A percentile compares a stretch with the other conserved stretches of the same genome.
These are phyloP conservation scores for Glycine soja DNA, from an alignment of 306 rosid species.

Conservation along the genomic window DNA sequence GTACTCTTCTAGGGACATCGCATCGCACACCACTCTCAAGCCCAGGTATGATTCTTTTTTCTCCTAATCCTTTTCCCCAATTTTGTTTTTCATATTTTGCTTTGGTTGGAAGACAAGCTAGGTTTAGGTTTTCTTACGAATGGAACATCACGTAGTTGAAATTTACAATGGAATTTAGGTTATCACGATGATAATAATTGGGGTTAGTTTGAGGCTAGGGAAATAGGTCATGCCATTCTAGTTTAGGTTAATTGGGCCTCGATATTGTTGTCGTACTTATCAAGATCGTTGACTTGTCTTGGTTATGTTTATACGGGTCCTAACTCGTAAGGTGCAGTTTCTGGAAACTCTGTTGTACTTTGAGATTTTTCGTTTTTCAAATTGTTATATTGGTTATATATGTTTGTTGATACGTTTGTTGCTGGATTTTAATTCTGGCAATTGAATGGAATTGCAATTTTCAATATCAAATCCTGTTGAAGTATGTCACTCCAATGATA, in stretches of 20 bases:
- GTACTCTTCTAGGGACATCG: constrained; percentile 90
- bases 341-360: background rate
- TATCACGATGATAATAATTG: background rate
- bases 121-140: constrained; percentile 11
- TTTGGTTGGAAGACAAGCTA: background rate
- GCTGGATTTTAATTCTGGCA: constrained; percentile 1
- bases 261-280: background rate
- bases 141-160: background rate
- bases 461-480: background rate
- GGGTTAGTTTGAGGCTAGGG: background rate
- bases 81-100: background rate
- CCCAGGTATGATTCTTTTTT: constrained; percentile 61
- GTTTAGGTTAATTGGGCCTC: background rate
- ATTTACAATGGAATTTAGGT: background rate
- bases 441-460: background rate
- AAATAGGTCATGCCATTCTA: background rate
- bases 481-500: background rate
- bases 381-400: background rate
- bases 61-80: background rate
- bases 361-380: background rate
- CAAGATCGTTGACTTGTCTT: background rate
- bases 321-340: background rate
- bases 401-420: background rate
- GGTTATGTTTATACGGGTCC: constrained; percentile 7
- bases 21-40: constrained; percentile 83